These are phyloP conservation scores for Ceriops tagal DNA, from an alignment of 345 rosid genomes.

Conservation along the genomic window DNA sequence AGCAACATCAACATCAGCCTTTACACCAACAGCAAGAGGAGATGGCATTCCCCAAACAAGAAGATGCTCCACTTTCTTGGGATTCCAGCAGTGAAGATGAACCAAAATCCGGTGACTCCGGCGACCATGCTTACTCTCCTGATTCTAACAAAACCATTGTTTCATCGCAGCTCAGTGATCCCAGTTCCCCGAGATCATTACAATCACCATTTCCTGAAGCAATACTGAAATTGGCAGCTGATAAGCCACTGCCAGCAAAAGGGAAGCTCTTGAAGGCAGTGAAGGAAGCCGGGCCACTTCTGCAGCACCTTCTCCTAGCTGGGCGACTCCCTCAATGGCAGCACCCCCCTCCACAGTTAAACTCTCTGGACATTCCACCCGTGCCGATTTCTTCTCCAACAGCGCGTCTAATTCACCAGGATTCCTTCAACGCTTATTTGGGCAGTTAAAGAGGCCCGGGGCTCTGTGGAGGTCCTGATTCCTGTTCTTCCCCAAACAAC, in stretches of 20 bases:
- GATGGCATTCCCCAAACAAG: slow-evolving; percentile 7
- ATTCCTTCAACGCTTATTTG: slow-evolving; percentile 28
- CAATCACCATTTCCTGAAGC: slow-evolving; percentile 11
- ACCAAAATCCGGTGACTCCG: slow-evolving; percentile 19
- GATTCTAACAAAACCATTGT: slow-evolving; percentile 12
- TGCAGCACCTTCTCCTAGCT: slow-evolving; percentile 60
- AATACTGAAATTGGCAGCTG: slow-evolving; percentile 31
- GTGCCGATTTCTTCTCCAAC: slow-evolving; percentile 45
- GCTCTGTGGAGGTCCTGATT: slow-evolving; percentile 24
- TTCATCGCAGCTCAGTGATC: slow-evolving; percentile 9
- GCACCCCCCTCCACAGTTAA: slow-evolving; percentile 63
- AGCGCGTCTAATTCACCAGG: slow-evolving; percentile 21
- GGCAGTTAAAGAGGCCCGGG: slow-evolving; percentile 36
- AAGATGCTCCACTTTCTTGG: slow-evolving; percentile 17
- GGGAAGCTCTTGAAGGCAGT: slow-evolving; percentile 68
- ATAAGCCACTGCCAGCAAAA: slow-evolving; percentile 51
- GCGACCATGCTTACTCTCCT: slow-evolving; percentile 11
- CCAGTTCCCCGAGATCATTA: slow-evolving; percentile 4
- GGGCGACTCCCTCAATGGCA: slow-evolving; percentile 84
- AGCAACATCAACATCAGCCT: slow-evolving; percentile 10
- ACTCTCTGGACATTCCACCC: slow-evolving; percentile 61
- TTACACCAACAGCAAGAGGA: slow-evolving; percentile 15
- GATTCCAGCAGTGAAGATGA: slow-evolving; percentile 37
- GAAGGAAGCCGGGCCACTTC: slow-evolving; percentile 65
- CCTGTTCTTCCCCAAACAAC: slow-evolving; percentile 14